Evolutionary conservation across 768 basidiomycete genomes (phyloP).

Genomic region (Collybia nuda): DNA sequence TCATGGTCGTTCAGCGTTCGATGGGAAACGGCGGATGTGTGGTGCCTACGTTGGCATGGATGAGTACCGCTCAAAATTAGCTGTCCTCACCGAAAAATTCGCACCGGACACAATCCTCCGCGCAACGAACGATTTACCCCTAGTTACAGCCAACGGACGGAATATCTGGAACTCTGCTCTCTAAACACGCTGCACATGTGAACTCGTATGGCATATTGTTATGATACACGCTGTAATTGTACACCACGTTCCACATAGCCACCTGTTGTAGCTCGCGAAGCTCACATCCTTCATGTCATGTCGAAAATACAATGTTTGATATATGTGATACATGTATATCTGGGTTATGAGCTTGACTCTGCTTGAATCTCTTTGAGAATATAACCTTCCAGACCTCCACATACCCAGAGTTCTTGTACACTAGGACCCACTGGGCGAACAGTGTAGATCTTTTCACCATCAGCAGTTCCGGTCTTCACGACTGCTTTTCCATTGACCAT

Average conservation of each 20-base stretch:
- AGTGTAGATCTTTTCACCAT: constrained; percentile 52
- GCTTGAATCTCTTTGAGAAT: constrained; percentile 72
- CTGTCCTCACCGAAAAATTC: constrained; percentile 64
- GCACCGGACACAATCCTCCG: constrained; percentile 28
- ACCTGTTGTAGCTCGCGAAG: no score
- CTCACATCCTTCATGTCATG: no score
- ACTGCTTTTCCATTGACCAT: constrained; percentile 72
- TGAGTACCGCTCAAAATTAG: constrained; percentile 82
- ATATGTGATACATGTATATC: not conserved
- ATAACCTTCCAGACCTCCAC: constrained; percentile 91
- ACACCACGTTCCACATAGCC: no score
- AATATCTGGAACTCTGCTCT: constrained; percentile 60
- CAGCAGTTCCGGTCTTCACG: constrained; percentile 41
- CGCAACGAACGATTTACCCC: constrained; percentile 22
- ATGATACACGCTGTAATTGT: no score
- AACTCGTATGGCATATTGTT: no score
- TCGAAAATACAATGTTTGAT: not conserved
- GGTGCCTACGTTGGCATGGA: constrained; percentile 93
- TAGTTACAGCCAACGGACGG: constrained; percentile 33
- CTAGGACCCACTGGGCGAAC: constrained; percentile 85
- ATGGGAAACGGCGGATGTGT: constrained; percentile 88
- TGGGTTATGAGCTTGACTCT: constrained; percentile 15
- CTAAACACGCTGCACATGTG: constrained; percentile 23
- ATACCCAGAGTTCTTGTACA: constrained; percentile 97
- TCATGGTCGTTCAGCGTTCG: constrained; percentile 91